A percentile compares a stretch with the other conserved stretches of the same genome.
These are phyloP conservation scores for Nemophila menziesii DNA, from an alignment of 257 asterid species.

Conservation along the genomic window DNA sequence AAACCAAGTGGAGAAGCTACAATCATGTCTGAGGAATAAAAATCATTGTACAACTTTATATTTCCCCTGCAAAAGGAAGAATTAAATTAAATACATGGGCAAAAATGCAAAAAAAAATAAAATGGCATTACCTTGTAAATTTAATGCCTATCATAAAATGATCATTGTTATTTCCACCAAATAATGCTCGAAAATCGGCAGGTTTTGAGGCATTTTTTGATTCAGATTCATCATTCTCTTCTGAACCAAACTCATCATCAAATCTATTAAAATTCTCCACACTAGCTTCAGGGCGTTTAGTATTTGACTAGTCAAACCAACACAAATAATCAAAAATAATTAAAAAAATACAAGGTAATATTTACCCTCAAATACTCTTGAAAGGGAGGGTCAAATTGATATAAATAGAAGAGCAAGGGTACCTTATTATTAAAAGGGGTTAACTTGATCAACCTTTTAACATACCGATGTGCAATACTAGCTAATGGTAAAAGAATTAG, in stretches of 20 bases:
- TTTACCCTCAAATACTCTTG: neutral
- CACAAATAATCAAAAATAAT: neutral
- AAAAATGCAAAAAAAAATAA: neutral
- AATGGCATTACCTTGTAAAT: conserved; percentile 54
- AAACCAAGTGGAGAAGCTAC: conserved; percentile 92
- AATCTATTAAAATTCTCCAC: conserved; percentile 74
- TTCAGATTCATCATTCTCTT: conserved; percentile 32
- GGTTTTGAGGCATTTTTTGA: conserved; percentile 52
- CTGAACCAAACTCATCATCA: conserved; percentile 50
- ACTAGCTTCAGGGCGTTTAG: conserved; percentile 29
- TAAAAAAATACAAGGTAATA: neutral
- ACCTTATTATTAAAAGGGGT: conserved; percentile 87
- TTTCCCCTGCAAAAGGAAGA: conserved; percentile 37
- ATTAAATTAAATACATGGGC: conserved; percentile 1
- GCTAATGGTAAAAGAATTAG: conserved; percentile 82
- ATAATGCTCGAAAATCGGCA: conserved; percentile 59
- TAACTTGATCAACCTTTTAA: conserved; percentile 70
- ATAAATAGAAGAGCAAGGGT: conserved; percentile 11
- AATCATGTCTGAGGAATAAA: conserved; percentile 83
- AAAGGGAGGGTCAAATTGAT: neutral
- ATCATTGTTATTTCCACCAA: conserved; percentile 71
- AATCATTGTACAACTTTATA: conserved; percentile 61
- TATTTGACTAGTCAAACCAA: conserved; percentile 2
- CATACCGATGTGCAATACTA: conserved; percentile 69
- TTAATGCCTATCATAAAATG: conserved; percentile 82